Conservation (phyloP, 495 filamentous ascomycete genomes). For the Ramalina intermedia region DNA sequence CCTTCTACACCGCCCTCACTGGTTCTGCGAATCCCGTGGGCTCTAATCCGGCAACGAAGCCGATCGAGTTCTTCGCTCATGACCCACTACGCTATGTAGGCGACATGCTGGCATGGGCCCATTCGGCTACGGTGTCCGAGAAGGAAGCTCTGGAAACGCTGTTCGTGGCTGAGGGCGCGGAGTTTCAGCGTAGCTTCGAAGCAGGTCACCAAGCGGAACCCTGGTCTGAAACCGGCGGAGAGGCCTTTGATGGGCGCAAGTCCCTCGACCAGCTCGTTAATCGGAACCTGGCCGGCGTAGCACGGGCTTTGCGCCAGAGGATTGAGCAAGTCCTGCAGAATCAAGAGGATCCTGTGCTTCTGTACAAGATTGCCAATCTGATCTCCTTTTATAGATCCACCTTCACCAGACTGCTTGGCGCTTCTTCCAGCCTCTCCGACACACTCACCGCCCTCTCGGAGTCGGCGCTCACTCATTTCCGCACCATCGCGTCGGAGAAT, state of each 20-base stretch:
- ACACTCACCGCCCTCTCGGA: constrained; percentile 53
- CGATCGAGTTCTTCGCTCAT: constrained; percentile 87
- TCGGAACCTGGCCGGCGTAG: constrained; percentile 66
- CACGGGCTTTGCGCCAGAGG: constrained; percentile 61
- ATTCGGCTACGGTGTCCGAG: constrained; percentile 87
- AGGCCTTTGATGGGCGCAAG: constrained; percentile 69
- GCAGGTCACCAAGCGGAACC: constrained; percentile 76
- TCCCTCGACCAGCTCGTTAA: constrained; percentile 81
- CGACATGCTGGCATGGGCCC: constrained; percentile 95
- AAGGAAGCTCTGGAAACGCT: constrained; percentile 82
- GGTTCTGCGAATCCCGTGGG: constrained; percentile 40
- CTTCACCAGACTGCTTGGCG: constrained; percentile 63
- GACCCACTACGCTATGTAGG: constrained; percentile 87
- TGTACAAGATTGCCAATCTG: constrained; percentile 80
- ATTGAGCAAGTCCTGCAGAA: constrained; percentile 84
- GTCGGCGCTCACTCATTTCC: constrained; percentile 72
- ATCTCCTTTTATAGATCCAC: constrained; percentile 79
- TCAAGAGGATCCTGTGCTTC: constrained; percentile 76
- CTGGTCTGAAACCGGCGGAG: constrained; percentile 55
- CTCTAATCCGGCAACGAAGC: constrained; percentile 49
- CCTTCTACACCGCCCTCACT: constrained; percentile 83
- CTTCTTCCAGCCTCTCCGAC: constrained; percentile 53
- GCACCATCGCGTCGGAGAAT: constrained; percentile 61
- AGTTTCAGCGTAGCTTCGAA: constrained; percentile 73
- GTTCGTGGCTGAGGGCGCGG: constrained; percentile 84